phyloP scores from a whole-genome alignment of 371 early-diverging fungal genomes.

The Mucor mucedo region DNA sequence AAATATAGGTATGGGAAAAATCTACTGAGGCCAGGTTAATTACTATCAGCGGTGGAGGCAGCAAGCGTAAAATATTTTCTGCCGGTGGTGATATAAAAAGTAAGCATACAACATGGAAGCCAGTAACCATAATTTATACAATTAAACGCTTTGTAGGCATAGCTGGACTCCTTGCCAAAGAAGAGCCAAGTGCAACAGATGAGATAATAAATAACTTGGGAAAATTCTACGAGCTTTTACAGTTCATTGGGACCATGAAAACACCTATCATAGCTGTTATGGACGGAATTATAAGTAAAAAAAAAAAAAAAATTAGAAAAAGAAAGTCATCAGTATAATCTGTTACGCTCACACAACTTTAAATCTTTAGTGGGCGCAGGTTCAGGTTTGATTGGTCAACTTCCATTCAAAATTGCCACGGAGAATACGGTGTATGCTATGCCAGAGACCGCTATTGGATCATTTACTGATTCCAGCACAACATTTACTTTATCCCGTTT shows the following conservation, averaged over 20 bases:
- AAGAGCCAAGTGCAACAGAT: background rate
- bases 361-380: slow-evolving; percentile 90
- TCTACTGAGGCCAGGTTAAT: background rate
- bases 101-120: background rate
- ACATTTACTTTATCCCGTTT: slow-evolving; percentile 90
- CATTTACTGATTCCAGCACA: slow-evolving; percentile 94
- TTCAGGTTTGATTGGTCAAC: slow-evolving; percentile 93
- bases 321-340: background rate
- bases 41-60: background rate
- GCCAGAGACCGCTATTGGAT: slow-evolving; percentile 95
- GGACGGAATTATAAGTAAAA: slow-evolving; percentile 91
- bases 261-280: slow-evolving; percentile 90
- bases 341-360: too few relatives aligned
- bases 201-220: background rate
- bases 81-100: slow-evolving; percentile 2
- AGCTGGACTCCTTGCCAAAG: background rate
- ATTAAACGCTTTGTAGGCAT: background rate
- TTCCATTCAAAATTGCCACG: slow-evolving; percentile 96
- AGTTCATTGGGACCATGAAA: slow-evolving; percentile 53
- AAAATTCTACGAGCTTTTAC: slow-evolving; percentile 1
- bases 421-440: slow-evolving; percentile 94
- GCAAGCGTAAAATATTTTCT: background rate
- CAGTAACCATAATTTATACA: background rate
- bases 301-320: background rate
- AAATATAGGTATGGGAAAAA: background rate